Evolutionary conservation across 768 basidiomycete genomes (phyloP).

Genomic region (Tephrocybe sp.): DNA sequence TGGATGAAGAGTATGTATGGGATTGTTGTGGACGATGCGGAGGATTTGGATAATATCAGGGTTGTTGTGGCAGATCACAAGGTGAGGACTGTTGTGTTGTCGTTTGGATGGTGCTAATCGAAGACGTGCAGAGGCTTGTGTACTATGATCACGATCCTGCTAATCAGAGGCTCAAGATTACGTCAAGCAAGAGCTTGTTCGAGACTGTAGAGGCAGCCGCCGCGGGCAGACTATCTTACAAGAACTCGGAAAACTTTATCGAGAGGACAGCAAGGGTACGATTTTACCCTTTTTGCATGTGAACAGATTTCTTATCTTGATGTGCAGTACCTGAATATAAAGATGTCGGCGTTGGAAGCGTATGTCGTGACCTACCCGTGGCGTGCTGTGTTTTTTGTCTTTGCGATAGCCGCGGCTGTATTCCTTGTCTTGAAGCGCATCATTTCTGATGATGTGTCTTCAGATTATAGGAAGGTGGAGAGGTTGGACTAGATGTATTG

Average conservation of each 20-base stretch:
- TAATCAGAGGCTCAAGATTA: slow-evolving; percentile 56
- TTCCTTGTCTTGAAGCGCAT: slow-evolving; percentile 28
- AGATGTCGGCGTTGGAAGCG: slow-evolving; percentile 34
- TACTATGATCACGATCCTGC: slow-evolving; percentile 74
- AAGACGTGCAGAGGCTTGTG: slow-evolving; percentile 51
- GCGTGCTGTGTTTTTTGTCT: slow-evolving; percentile 30
- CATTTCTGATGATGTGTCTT: slow-evolving; percentile 20
- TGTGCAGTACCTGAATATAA: slow-evolving; percentile 41
- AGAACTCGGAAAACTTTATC: slow-evolving; percentile 68
- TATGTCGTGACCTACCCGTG: slow-evolving; percentile 37
- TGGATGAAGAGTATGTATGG: slow-evolving; percentile 96
- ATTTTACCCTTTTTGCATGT: background rate
- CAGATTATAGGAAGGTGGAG: slow-evolving; percentile 28
- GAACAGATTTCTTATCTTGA: background rate
- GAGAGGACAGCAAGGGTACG: slow-evolving; percentile 67
- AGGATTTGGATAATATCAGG: slow-evolving; percentile 36
- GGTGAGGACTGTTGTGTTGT: slow-evolving; percentile 34
- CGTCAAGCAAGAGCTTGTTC: slow-evolving; percentile 52
- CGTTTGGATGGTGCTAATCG: slow-evolving; percentile 1
- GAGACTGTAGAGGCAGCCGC: slow-evolving; percentile 70
- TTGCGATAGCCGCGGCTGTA: slow-evolving; percentile 25
- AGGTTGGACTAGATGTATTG: slow-evolving; percentile 28
- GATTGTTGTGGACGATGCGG: slow-evolving; percentile 34
- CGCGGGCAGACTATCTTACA: slow-evolving; percentile 45
- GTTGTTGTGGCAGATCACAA: slow-evolving; percentile 83